These are phyloP conservation scores for Curvularia spicifera DNA, from an alignment of 2,329 filamentous ascomycete genomes.

Conservation along the genomic window DNA sequence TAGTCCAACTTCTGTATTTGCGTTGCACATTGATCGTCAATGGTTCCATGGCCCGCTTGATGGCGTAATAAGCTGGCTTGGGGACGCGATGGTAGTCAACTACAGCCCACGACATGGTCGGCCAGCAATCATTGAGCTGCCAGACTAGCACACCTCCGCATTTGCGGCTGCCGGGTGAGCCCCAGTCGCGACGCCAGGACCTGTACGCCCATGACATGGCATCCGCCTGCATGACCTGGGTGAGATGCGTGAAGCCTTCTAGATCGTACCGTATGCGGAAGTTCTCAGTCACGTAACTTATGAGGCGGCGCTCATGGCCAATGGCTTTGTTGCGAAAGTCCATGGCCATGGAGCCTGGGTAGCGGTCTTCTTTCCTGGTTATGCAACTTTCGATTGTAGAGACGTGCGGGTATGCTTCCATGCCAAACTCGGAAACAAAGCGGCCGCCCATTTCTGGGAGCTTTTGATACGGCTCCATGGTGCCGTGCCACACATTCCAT, in stretches of 20 bases:
- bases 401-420: constrained; percentile 87
- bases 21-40: constrained; percentile 62
- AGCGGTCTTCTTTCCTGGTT: constrained; percentile 63
- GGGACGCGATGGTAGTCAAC: constrained; percentile 78
- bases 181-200: constrained; percentile 78
- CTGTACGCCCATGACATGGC: constrained; percentile 66
- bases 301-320: constrained; percentile 84
- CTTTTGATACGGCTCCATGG: constrained; percentile 82
- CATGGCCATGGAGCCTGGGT: constrained; percentile 80
- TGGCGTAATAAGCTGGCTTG: constrained; percentile 78
- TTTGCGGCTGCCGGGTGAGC: constrained; percentile 64
- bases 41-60: constrained; percentile 61
- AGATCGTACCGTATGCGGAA: constrained; percentile 65
- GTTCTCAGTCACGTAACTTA: constrained; percentile 89
- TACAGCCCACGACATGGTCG: constrained; percentile 79
- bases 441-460: constrained; percentile 85
- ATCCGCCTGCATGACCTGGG: constrained; percentile 67
- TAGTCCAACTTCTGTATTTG: constrained; percentile 58
- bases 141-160: constrained; percentile 79
- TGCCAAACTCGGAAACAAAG: constrained; percentile 94
- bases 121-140: constrained; percentile 90
- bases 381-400: constrained; percentile 83
- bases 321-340: constrained; percentile 97
- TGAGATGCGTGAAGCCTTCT: constrained; percentile 61
- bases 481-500: constrained; percentile 97